Evolutionary conservation across 305 asterid genomes (phyloP), one percentile per base, ranked within the genome.

Genomic region (Plantago rigida): DNA sequence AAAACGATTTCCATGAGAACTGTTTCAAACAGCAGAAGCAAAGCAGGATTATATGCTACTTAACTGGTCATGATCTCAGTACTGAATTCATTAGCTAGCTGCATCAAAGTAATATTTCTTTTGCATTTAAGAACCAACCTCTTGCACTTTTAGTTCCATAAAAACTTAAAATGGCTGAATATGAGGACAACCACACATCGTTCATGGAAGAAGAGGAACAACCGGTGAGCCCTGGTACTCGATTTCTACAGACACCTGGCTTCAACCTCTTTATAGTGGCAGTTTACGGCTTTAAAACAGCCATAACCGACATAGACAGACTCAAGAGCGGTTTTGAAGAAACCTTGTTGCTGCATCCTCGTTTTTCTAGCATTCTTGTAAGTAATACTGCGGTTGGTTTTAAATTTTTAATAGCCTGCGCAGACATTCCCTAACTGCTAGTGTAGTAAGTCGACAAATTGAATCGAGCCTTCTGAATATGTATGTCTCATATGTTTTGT

Each of bases 291-390:
- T 24, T 22, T 2, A 51, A 51, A 31, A 51, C 24, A 24, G 7
- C 56, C 8, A 11, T 51, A 13, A 11, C 5, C 7, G 56, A 51
- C 8, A n/a, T 51, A 5, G 56, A 51, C 13, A 51, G 34, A 22
- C 28, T 51, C 13, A 11, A 2, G 36, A 10, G 15, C 12, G 56
- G 56, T 11, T 22, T 51, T 0, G 34, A 51, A 3, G 56, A 51
- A 9, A 51, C 31, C 13, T 31, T 51, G 7, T 51, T 51, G 14
- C 2, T 0, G 6, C 13, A 51, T 51, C 36, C 56, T 51, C 56
- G 56, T 51, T 51, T 51, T 13, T 51, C 56, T 0, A 51, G 56
- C 56, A 22, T 51, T 51, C 56, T 51, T 51, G 56, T 51, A 22
- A 17, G 56, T 17, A 22, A 22, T 22, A 22, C 26, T 22, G 26